Evolutionary conservation across 208 protist species (phyloP).

Genomic region (Acanthamoeba culbertsoni): DNA sequence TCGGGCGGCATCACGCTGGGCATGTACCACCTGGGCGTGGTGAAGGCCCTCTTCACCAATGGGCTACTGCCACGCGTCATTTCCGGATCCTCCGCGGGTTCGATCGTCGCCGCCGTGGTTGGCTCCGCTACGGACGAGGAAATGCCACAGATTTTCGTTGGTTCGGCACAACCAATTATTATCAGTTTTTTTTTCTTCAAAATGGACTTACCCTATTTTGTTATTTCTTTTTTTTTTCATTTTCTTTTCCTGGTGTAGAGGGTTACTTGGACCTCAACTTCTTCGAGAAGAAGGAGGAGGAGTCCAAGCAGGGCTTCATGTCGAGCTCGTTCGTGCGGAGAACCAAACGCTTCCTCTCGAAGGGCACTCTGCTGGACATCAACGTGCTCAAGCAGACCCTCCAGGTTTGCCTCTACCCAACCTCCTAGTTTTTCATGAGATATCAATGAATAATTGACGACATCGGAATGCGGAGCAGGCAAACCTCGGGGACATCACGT

Average conservation of each 20-base stretch:
- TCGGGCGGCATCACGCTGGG: conserved; percentile 71
- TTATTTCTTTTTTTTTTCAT: background rate
- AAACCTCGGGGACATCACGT: conserved; percentile 59
- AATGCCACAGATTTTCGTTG: conserved; percentile 45
- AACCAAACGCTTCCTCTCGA: conserved; percentile 19
- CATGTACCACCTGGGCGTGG: conserved; percentile 75
- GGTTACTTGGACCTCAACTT: background rate
- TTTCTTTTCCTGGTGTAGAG: background rate
- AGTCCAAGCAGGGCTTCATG: conserved; percentile 25
- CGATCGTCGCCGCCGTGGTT: conserved; percentile 61
- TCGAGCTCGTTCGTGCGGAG: conserved; percentile 24
- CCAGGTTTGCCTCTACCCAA: background rate
- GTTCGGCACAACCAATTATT: background rate
- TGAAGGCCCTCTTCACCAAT: conserved; percentile 53
- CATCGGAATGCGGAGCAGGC: background rate
- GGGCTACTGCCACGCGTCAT: conserved; percentile 71
- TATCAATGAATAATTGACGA: background rate
- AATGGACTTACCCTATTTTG: background rate
- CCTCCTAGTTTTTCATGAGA: background rate
- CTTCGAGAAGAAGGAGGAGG: conserved; percentile 14
- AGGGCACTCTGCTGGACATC: conserved; percentile 60
- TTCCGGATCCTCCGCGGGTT: conserved; percentile 67
- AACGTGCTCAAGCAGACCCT: conserved; percentile 44
- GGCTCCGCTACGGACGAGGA: conserved; percentile 60
- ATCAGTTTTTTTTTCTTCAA: background rate